Conservation (phyloP, 148 eudicot genomes). For the Camellia sinensis region DNA sequence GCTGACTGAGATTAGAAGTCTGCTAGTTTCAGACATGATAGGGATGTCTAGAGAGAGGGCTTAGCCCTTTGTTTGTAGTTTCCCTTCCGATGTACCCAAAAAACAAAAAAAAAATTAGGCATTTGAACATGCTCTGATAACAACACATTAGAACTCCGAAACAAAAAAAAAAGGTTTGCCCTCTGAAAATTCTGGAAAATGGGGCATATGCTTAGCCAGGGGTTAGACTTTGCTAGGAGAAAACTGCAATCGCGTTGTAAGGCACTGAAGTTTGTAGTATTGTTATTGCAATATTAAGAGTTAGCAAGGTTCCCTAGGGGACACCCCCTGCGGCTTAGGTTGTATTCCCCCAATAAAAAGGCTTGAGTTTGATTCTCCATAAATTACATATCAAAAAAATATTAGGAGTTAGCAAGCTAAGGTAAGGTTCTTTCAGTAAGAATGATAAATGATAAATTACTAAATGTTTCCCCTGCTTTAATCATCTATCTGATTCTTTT, state of each 20-base stretch:
- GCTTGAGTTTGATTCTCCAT: too few relatives aligned
- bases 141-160: not conserved
- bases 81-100: too few relatives aligned
- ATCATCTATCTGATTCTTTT: not conserved
- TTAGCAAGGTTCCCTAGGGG: not conserved
- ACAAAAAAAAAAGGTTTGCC: too few relatives aligned
- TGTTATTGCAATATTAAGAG: not conserved
- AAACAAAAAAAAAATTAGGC: too few relatives aligned
- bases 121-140: not conserved
- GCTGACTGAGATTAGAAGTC: too few relatives aligned
- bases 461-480: not conserved
- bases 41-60: too few relatives aligned
- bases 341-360: too few relatives aligned
- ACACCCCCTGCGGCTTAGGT: too few relatives aligned
- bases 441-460: too few relatives aligned
- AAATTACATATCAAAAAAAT: too few relatives aligned
- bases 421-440: not conserved
- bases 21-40: too few relatives aligned
- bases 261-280: not conserved
- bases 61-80: too few relatives aligned
- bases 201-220: not conserved
- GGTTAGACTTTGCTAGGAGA: not conserved
- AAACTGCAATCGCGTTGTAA: not conserved
- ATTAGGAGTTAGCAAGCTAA: not conserved
- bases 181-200: not conserved